Conservation (phyloP, 805 yeast species). For the Candida sakaeoensis region DNA sequence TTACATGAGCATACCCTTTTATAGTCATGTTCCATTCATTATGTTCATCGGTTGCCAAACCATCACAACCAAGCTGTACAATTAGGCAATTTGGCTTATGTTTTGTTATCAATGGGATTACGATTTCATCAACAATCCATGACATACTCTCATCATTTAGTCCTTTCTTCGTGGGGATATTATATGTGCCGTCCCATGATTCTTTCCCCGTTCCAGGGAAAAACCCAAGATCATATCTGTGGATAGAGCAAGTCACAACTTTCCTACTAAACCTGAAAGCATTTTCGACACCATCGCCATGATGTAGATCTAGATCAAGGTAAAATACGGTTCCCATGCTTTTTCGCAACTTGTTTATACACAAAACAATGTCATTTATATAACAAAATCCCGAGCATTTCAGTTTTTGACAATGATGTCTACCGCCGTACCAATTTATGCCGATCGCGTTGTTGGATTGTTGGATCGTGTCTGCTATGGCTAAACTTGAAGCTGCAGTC, state of each 20-base stretch:
- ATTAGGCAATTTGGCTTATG: slow-evolving; percentile 53
- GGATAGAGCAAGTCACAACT: slow-evolving; percentile 62
- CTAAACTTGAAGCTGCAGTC: slow-evolving; percentile 56
- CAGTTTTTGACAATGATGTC: slow-evolving; percentile 61
- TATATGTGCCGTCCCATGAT: slow-evolving; percentile 31
- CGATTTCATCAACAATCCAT: slow-evolving; percentile 34
- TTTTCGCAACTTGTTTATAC: slow-evolving; percentile 49
- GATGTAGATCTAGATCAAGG: slow-evolving; percentile 72
- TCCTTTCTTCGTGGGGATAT: slow-evolving; percentile 59
- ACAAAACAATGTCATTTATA: slow-evolving; percentile 62
- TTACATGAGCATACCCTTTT: slow-evolving; percentile 39
- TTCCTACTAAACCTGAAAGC: slow-evolving; percentile 56
- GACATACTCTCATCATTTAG: slow-evolving; percentile 43
- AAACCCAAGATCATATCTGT: slow-evolving; percentile 62
- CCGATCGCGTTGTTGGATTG: slow-evolving; percentile 25
- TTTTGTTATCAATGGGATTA: slow-evolving; percentile 37
- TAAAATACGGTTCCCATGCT: slow-evolving; percentile 49
- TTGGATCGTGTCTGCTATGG: slow-evolving; percentile 39
- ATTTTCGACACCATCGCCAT: slow-evolving; percentile 74
- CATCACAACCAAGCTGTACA: slow-evolving; percentile 73
- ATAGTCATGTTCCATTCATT: slow-evolving; percentile 69
- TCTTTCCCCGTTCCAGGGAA: slow-evolving; percentile 59
- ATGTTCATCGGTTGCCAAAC: slow-evolving; percentile 59
- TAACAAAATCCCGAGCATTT: slow-evolving; percentile 71
- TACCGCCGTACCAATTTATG: slow-evolving; percentile 76